Evolutionary conservation across 768 basidiomycete species (phyloP), one percentile per base, ranked within the genome.

Genomic region (button mushroom (Agaricus bisporus)): DNA sequence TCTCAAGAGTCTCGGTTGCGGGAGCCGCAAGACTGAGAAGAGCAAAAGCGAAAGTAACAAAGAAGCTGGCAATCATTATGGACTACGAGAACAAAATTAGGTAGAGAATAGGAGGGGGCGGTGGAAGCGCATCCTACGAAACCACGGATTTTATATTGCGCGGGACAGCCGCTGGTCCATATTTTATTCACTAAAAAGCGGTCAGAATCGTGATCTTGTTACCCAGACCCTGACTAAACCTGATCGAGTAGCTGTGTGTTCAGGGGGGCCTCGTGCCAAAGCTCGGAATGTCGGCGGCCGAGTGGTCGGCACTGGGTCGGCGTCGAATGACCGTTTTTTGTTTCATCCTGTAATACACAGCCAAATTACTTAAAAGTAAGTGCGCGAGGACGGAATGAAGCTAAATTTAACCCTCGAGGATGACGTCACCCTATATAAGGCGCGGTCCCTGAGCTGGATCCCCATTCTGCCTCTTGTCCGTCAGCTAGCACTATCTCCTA

Each of bases 11-110:
- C 32, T 58, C 57, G 28, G 45, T 51, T 37, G 48, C n/a, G 35
- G 58, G 63, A 25, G 55, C 43, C 5, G 56, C 55, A 22, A 54
- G 32, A 12, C 46, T 50, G n/a, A 55, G n/a, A 5, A 47, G 18
- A 18, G 56, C 58, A 25, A 59, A 49, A n/a, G 56, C 44, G 20
- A 60, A 37, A 4, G 55, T 48, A 15, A 64, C 25, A 7, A 45
- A 37, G 47, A 48, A 14, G 4, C 17, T 42, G 36, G 46, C 28
- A 11, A 54, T 29, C 53, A 54, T 54, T 11, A 20, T 42, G 4
- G 10, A 35, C 11, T 29, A 22, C 22, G 22, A 22, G 22, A 22
- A 22, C 22, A 22, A 22, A 22, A 22, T 22, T 22, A 22, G 12
- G 20, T 11, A 36, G n/a, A 22, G 11, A 15, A 10, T 5, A 3